Conservation (phyloP, 176 grass and related monocot species). For the Cocos nucifera region DNA sequence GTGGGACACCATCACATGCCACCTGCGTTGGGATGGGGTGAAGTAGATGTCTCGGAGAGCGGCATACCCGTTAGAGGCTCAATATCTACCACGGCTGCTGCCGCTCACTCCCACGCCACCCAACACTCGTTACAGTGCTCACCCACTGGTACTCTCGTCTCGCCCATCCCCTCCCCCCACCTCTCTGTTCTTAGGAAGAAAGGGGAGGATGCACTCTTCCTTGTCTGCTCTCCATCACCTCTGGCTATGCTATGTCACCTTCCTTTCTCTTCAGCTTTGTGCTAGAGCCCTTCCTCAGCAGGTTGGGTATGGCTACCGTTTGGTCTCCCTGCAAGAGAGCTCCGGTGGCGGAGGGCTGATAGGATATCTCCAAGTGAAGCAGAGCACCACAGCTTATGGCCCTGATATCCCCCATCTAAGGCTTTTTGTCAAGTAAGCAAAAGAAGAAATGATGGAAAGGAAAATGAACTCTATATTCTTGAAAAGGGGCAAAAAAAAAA, state of each 20-base stretch:
- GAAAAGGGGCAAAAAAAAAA: no score
- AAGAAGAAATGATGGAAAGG: not conserved
- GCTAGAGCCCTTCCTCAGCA: constrained; percentile 12
- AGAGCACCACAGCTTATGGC: constrained; percentile 50
- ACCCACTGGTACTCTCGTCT: no score
- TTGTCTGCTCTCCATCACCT: constrained; percentile 5
- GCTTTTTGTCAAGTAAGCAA: constrained; percentile 85
- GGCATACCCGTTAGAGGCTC: no score
- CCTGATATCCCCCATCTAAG: constrained; percentile 82
- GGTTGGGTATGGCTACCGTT: constrained; percentile 53
- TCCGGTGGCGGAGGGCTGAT: constrained; percentile 42
- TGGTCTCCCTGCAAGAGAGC: constrained; percentile 54
- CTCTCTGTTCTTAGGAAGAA: no score
- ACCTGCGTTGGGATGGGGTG: no score
- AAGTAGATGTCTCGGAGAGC: no score
- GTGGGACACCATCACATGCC: no score
- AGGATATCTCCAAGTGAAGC: constrained; percentile 61
- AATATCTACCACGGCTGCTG: no score
- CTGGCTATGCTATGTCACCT: constrained; percentile 17
- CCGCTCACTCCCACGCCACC: no score
- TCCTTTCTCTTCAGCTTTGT: constrained; percentile 19
- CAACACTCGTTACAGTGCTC: no score
- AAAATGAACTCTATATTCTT: no score
- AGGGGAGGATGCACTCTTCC: not conserved
- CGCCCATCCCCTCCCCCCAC: no score